phyloP scores from a whole-genome alignment of 169 alveolate genomes.

The Plasmodium malariae region DNA sequence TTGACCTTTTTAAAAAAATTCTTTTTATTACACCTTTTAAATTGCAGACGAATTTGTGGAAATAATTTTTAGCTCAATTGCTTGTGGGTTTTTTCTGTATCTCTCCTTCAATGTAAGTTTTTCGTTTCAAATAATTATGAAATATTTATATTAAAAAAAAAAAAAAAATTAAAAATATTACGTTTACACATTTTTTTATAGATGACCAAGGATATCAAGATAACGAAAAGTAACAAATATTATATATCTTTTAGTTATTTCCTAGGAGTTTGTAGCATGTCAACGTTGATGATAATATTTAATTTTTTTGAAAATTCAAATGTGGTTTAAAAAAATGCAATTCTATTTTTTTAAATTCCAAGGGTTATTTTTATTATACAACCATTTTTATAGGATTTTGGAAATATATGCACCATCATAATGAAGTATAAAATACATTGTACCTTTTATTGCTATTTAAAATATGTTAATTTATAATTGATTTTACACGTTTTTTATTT shows the following conservation, averaged over 20 bases:
- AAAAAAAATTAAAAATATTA: not conserved
- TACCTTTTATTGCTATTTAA: not conserved
- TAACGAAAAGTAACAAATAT: constrained; percentile 47
- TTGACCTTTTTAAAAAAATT: not conserved
- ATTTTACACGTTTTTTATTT: constrained; percentile 13
- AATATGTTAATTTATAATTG: constrained; percentile 29
- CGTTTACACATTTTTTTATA: constrained; percentile 23
- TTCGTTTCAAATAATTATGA: constrained; percentile 16
- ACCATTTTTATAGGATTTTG: not conserved
- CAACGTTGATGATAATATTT: constrained; percentile 60
- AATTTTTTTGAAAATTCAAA: constrained; percentile 36
- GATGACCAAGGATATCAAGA: constrained; percentile 69
- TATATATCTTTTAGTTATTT: constrained; percentile 59
- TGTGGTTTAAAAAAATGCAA: constrained; percentile 24
- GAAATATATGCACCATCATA: not conserved
- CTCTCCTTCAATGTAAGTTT: constrained; percentile 67
- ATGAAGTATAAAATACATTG: not conserved
- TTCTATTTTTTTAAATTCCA: constrained; percentile 12
- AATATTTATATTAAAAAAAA: constrained; percentile 15
- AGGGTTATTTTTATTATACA: not conserved
- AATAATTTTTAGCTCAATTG: constrained; percentile 67
- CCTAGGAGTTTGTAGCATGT: constrained; percentile 74
- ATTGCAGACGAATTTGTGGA: constrained; percentile 65
- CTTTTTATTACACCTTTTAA: constrained; percentile 20
- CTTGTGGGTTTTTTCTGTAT: constrained; percentile 70